These are phyloP conservation scores for Lonicera japonica DNA, from an alignment of 129 eudicot species.

Conservation along the genomic window DNA sequence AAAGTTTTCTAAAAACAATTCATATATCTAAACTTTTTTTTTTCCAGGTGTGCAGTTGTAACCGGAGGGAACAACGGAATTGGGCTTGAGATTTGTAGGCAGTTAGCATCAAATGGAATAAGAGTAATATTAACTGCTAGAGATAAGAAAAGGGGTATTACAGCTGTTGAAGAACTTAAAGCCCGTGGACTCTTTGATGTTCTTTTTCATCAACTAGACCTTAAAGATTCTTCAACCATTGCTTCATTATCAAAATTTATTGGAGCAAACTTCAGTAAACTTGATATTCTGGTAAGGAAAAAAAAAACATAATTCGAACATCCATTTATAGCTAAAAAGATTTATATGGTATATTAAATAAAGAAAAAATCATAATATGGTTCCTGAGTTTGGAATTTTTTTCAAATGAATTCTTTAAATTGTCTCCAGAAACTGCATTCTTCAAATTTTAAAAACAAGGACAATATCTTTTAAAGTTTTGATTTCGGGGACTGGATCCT, in stretches of 20 bases:
- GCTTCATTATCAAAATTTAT: slow-evolving; percentile 17
- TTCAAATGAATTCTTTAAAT: too few relatives aligned
- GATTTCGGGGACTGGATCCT: too few relatives aligned
- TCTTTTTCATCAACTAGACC: slow-evolving; percentile 25
- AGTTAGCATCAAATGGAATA: slow-evolving; percentile 20
- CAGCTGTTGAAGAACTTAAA: slow-evolving; percentile 20
- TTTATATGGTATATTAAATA: too few relatives aligned
- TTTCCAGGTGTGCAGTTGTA: slow-evolving; percentile 15
- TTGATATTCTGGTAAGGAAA: slow-evolving; percentile 17
- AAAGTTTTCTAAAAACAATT: too few relatives aligned
- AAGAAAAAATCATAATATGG: too few relatives aligned
- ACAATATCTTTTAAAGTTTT: too few relatives aligned
- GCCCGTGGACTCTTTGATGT: slow-evolving; percentile 8
- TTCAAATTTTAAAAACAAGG: too few relatives aligned
- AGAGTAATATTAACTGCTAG: slow-evolving; percentile 21
- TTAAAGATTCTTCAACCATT: slow-evolving; percentile 21
- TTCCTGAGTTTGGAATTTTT: too few relatives aligned
- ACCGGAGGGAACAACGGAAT: slow-evolving; percentile 28
- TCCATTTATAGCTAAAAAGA: neutral
- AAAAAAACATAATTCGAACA: too few relatives aligned
- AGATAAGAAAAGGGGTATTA: slow-evolving; percentile 14
- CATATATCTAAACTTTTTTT: too few relatives aligned
- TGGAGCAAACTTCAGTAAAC: slow-evolving; percentile 19
- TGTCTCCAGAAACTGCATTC: too few relatives aligned
- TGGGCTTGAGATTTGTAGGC: slow-evolving; percentile 27